phyloP scores from a whole-genome alignment of 495 filamentous ascomycete genomes.

The Achaetomiella virescens region DNA sequence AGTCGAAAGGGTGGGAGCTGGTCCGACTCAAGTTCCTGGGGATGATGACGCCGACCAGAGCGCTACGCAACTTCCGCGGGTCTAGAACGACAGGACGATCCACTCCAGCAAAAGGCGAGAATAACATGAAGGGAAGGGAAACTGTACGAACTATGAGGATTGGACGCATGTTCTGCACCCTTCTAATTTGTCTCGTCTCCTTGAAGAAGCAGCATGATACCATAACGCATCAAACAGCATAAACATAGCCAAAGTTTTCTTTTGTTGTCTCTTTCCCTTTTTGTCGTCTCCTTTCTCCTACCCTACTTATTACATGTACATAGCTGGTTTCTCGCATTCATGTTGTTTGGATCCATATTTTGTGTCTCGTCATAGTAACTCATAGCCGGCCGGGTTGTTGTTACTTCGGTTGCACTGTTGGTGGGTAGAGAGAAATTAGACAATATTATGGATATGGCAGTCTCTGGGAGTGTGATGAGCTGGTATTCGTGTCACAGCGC shows the following conservation, averaged over 20 bases:
- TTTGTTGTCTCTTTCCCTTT: neutral
- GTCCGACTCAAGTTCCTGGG: conserved; percentile 15
- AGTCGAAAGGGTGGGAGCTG: conserved; percentile 13
- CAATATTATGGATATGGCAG: conserved; percentile 16
- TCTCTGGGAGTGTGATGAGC: neutral
- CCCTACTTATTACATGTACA: conserved; percentile 17
- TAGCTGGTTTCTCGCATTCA: conserved; percentile 1
- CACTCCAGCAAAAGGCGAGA: neutral
- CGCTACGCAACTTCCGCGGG: neutral
- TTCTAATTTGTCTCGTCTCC: neutral
- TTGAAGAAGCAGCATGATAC: conserved; percentile 12
- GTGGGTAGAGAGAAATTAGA: conserved; percentile 5
- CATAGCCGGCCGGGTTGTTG: conserved; percentile 11
- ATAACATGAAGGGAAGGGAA: neutral
- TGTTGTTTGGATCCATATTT: conserved; percentile 9
- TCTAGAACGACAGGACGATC: neutral
- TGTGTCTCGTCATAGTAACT: conserved; percentile 7
- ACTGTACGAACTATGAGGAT: neutral
- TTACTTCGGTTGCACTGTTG: conserved; percentile 2
- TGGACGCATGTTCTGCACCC: conserved; percentile 4
- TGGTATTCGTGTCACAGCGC: neutral
- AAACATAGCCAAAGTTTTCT: neutral
- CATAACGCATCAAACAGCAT: conserved; percentile 12
- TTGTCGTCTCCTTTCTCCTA: neutral
- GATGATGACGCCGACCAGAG: conserved; percentile 10